Evolutionary conservation across 169 alveolate species (phyloP).

Genomic region (Neospora caninum): DNA sequence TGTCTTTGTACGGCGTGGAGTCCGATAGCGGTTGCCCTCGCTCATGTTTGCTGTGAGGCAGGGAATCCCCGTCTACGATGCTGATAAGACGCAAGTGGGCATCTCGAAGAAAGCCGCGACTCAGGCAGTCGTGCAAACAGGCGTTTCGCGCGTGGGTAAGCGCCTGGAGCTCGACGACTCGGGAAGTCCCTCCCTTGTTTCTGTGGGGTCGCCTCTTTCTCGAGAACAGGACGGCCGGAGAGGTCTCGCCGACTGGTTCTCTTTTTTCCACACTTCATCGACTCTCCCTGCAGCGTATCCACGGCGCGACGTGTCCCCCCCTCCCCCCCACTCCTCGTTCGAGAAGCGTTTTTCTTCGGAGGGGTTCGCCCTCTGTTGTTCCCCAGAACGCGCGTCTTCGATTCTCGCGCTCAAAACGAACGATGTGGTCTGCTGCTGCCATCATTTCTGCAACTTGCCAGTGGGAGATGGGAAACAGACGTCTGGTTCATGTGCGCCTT

Average conservation of each 20-base stretch:
- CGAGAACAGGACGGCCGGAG: not conserved
- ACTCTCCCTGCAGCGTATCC: not conserved
- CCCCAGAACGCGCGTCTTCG: no score
- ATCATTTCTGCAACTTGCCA: no score
- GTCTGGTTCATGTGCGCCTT: not conserved
- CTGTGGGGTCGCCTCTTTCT: not conserved
- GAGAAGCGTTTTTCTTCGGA: no score
- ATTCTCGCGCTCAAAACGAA: no score
- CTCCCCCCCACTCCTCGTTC: no score
- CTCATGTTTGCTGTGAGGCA: not conserved
- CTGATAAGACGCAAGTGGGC: constrained; percentile 24
- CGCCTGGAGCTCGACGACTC: not conserved
- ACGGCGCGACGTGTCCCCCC: no score
- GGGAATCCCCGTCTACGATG: constrained; percentile 63
- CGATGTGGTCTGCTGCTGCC: no score
- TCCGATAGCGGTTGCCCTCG: no score
- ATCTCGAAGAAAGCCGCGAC: constrained; percentile 44
- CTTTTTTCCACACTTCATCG: not conserved
- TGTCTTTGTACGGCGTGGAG: no score
- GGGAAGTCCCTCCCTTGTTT: not conserved
- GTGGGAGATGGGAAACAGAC: no score
- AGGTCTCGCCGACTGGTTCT: no score
- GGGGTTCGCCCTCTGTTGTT: no score
- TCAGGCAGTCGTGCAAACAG: constrained; percentile 60
- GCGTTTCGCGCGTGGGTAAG: constrained; percentile 57